These are phyloP conservation scores for Medicago lupulina DNA, from an alignment of 306 rosid genomes.

Conservation along the genomic window DNA sequence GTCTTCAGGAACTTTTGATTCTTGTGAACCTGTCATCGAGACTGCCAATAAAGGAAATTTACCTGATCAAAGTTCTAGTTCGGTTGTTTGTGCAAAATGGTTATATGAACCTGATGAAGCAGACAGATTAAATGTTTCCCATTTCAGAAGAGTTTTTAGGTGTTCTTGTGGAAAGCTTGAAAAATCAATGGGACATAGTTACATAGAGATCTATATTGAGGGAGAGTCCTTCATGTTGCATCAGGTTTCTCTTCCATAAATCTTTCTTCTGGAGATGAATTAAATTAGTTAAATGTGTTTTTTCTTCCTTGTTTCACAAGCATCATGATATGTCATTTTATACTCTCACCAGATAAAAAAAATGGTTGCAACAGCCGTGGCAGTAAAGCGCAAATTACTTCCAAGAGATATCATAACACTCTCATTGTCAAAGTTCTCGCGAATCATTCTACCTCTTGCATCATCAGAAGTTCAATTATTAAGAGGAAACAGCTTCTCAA, in stretches of 20 bases:
- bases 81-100: conserved; percentile 75
- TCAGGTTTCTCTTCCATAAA: conserved; percentile 64
- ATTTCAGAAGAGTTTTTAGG: conserved; percentile 77
- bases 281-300: conserved; percentile 9
- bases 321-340: conserved; percentile 24
- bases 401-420: conserved; percentile 67
- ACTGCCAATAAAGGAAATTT: conserved; percentile 39
- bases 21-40: conserved; percentile 39
- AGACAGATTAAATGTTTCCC: conserved; percentile 79
- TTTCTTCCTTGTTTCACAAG: conserved; percentile 17
- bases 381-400: conserved; percentile 76
- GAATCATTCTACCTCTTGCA: conserved; percentile 78
- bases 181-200: conserved; percentile 56
- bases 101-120: conserved; percentile 77
- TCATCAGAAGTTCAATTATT: conserved; percentile 81
- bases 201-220: conserved; percentile 73
- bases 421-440: conserved; percentile 76
- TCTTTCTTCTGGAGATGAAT: not conserved
- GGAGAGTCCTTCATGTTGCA: conserved; percentile 98
- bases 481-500: conserved; percentile 72
- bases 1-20: conserved; percentile 37
- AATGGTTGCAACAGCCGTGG: conserved; percentile 86
- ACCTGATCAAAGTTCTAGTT: conserved; percentile 45
- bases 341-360: conserved; percentile 72
- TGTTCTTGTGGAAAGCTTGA: conserved; percentile 81